Evolutionary conservation across 805 yeast genomes (phyloP).

Genomic region (Cyberlindnera lachancei): DNA sequence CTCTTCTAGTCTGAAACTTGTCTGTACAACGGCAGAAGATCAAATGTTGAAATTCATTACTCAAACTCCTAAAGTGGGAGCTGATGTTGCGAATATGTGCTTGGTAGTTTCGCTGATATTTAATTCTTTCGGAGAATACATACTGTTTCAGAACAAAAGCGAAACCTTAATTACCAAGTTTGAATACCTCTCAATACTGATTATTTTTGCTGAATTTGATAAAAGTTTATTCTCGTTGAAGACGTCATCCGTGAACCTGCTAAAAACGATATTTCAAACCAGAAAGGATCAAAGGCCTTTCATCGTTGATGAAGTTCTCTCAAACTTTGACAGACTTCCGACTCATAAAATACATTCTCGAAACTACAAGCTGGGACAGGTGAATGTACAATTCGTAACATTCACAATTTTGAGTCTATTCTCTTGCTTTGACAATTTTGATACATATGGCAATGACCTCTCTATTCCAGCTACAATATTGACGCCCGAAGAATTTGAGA

Average conservation of each 20-base stretch:
- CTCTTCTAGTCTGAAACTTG: constrained; percentile 31
- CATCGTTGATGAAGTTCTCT: constrained; percentile 52
- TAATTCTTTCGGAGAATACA: too few species aligned
- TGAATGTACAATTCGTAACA: constrained; percentile 41
- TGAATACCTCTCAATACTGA: constrained; percentile 41
- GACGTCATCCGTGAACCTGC: constrained; percentile 11
- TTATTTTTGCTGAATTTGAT: constrained; percentile 29
- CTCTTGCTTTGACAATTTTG: constrained; percentile 28
- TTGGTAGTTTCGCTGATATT: too few species aligned
- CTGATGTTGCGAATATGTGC: too few species aligned
- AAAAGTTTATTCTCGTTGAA: constrained; percentile 16
- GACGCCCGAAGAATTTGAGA: constrained; percentile 8
- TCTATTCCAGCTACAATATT: constrained; percentile 4
- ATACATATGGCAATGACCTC: constrained; percentile 10
- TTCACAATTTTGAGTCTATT: constrained; percentile 37
- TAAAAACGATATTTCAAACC: constrained; percentile 20
- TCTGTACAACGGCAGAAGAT: constrained; percentile 28
- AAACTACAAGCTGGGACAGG: constrained; percentile 32
- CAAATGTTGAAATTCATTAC: constrained; percentile 16
- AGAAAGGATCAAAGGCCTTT: constrained; percentile 47
- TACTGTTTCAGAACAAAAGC: too few species aligned
- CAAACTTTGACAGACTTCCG: constrained; percentile 43
- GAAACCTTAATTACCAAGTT: constrained; percentile 51
- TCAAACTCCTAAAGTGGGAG: too few species aligned
- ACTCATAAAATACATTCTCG: constrained; percentile 35